Conservation (phyloP, 306 rosid genomes). For the Castanea mollissima region DNA sequence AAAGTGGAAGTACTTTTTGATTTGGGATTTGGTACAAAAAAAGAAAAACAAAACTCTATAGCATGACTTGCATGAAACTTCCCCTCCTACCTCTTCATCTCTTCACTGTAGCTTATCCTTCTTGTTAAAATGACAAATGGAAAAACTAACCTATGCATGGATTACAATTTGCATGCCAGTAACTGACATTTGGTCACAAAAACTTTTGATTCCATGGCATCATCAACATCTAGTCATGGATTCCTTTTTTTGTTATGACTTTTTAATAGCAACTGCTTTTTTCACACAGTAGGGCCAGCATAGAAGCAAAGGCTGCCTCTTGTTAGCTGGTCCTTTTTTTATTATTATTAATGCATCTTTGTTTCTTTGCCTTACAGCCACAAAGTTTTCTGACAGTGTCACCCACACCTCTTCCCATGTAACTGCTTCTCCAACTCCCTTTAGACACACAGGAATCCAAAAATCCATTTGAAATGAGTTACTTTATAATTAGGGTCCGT, state of each 20-base stretch:
- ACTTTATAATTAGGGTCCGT: too few relatives aligned
- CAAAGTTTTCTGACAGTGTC: conserved; percentile 26
- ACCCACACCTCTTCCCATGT: conserved; percentile 20
- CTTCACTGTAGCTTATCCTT: neutral
- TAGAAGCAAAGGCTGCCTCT: conserved; percentile 21
- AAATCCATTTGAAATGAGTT: too few relatives aligned
- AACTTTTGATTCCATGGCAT: neutral
- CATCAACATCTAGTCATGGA: neutral
- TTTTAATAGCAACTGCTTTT: conserved; percentile 23
- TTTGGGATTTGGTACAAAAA: too few relatives aligned
- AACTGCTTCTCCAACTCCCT: conserved; percentile 35
- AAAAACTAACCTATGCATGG: neutral
- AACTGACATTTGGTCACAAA: neutral
- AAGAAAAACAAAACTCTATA: too few relatives aligned
- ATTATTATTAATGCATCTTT: conserved; percentile 24
- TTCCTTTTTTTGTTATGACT: neutral
- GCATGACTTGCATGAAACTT: neutral
- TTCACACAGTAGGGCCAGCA: conserved; percentile 20
- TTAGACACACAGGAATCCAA: conserved; percentile 14
- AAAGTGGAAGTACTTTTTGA: too few relatives aligned
- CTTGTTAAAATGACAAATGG: neutral
- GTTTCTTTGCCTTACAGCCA: conserved; percentile 38
- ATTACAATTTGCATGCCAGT: neutral
- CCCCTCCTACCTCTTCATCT: neutral
- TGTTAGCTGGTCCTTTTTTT: conserved; percentile 33